Evolutionary conservation across 1,284 basidiomycete genomes (phyloP).

Genomic region (Rhodotorula mucilaginosa): DNA sequence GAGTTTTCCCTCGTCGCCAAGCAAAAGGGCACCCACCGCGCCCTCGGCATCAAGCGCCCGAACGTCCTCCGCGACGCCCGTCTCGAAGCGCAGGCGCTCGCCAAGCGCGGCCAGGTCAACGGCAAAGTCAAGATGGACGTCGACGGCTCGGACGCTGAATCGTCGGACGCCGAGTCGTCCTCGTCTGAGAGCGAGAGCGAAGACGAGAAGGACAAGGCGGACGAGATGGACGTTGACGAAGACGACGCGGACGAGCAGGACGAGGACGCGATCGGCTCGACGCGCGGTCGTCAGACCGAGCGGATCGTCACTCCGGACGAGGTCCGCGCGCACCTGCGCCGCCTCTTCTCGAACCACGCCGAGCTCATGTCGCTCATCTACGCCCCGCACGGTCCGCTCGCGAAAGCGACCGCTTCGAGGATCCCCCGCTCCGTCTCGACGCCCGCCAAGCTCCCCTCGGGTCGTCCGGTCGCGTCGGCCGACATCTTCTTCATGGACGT

Average conservation of each 20-base stretch:
- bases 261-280: constrained; percentile 52
- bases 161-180: constrained; percentile 25
- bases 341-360: constrained; percentile 79
- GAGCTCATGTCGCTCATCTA: constrained; percentile 82
- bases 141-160: constrained; percentile 4
- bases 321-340: constrained; percentile 86
- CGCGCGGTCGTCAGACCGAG: constrained; percentile 77
- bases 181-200: constrained; percentile 46
- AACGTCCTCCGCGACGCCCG: constrained; percentile 60
- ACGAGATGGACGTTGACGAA: constrained; percentile 53
- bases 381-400: constrained; percentile 85
- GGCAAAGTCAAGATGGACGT: constrained; percentile 23
- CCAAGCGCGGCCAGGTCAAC: constrained; percentile 15
- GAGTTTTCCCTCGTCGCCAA: constrained; percentile 83
- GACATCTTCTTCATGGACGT: constrained; percentile 98
- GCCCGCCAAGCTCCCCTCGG: not conserved
- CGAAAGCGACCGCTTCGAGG: constrained; percentile 45
- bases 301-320: constrained; percentile 87
- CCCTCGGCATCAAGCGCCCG: constrained; percentile 62
- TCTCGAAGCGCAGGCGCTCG: constrained; percentile 52
- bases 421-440: constrained; percentile 45
- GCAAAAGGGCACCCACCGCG: constrained; percentile 66
- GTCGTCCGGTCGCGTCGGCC: constrained; percentile 60
- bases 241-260: constrained; percentile 31
- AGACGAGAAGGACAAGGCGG: constrained; percentile 50